Conservation (phyloP, 139 green algal genomes). For the Chlorella sp. region DNA sequence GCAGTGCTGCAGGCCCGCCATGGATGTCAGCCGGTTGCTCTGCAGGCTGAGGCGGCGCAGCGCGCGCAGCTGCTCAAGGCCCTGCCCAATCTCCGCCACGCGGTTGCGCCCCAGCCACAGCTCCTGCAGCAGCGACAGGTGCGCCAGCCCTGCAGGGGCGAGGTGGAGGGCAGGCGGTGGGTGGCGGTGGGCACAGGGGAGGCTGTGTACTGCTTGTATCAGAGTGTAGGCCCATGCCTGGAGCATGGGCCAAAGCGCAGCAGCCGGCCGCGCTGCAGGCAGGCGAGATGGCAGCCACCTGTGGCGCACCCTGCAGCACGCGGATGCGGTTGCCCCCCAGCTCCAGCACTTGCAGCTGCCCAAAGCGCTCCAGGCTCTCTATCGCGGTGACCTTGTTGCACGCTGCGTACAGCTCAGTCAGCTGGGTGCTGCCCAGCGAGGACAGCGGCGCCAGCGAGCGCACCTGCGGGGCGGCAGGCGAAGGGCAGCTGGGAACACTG, state of each 20-base stretch:
- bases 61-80: slow-evolving; percentile 17
- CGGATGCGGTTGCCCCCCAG: slow-evolving; percentile 93
- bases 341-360: slow-evolving; percentile 81
- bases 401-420: slow-evolving; percentile 89
- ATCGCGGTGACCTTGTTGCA: slow-evolving; percentile 87
- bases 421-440: slow-evolving; percentile 36
- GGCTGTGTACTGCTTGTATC: no score
- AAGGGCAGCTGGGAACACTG: no score
- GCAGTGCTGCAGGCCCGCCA: slow-evolving; percentile 78
- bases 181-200: no score
- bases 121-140: slow-evolving; percentile 72
- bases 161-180: no score
- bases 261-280: no score
- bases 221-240: no score
- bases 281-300: not conserved
- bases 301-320: slow-evolving; percentile 57
- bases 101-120: slow-evolving; percentile 96
- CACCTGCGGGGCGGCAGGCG: slow-evolving; percentile 42
- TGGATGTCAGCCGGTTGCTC: slow-evolving; percentile 84
- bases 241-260: no score
- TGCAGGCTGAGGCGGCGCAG: slow-evolving; percentile 68
- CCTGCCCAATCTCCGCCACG: slow-evolving; percentile 65
- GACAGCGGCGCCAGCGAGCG: slow-evolving; percentile 67
- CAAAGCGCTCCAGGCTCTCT: slow-evolving; percentile 57
- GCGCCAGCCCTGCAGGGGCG: not conserved